Evolutionary conservation across 331 rosid species (phyloP).

Genomic region (Malus hybrid): DNA sequence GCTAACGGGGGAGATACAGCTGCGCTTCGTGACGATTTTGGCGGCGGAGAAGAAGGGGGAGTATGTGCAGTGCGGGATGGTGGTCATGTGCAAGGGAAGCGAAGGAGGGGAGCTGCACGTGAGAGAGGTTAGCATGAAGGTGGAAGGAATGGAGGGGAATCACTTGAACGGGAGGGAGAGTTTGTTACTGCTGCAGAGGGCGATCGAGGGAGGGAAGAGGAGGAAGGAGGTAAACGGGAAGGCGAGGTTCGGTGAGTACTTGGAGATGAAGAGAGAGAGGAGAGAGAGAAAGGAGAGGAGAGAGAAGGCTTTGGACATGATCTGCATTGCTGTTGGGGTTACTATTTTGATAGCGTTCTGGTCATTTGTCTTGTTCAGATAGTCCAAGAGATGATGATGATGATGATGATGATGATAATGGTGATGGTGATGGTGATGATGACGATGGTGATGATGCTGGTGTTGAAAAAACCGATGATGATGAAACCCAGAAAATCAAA

Average conservation of each 20-base stretch:
- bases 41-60: conserved; percentile 17
- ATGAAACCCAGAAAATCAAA: background rate
- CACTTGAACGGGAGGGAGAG: conserved; percentile 58
- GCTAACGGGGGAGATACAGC: conserved; percentile 53
- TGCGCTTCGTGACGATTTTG: conserved; percentile 36
- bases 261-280: conserved; percentile 29
- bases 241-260: conserved; percentile 27
- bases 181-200: conserved; percentile 41
- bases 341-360: conserved; percentile 32
- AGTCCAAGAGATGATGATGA: too few species aligned
- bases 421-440: background rate
- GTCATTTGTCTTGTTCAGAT: conserved; percentile 27
- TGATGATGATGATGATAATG: too few species aligned
- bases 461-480: too few species aligned
- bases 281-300: conserved; percentile 32
- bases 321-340: conserved; percentile 30
- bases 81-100: conserved; percentile 56
- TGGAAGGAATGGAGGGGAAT: conserved; percentile 68
- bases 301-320: conserved; percentile 45
- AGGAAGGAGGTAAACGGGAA: conserved; percentile 22
- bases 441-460: too few species aligned
- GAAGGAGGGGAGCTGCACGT: conserved; percentile 46
- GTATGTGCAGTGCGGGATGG: conserved; percentile 38
- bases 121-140: conserved; percentile 52
- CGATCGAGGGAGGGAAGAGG: conserved; percentile 46